Evolutionary conservation across 495 filamentous ascomycete species (phyloP).

Genomic region (Aspergillus panamensis): DNA sequence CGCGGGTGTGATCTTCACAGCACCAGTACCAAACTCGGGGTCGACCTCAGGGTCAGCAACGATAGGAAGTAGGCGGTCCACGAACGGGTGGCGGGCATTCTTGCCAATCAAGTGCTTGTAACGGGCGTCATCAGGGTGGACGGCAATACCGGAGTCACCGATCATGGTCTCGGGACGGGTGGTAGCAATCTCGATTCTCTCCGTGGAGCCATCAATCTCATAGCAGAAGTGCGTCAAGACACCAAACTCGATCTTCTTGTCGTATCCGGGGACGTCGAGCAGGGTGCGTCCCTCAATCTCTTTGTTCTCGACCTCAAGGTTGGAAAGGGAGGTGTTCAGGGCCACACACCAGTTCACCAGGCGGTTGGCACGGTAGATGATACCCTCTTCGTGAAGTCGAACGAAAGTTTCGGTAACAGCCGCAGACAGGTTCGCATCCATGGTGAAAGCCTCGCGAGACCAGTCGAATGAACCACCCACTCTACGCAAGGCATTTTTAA

Average conservation of each 20-base stretch:
- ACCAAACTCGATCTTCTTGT: slow-evolving; percentile 70
- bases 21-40: slow-evolving; percentile 73
- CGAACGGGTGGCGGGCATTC: slow-evolving; percentile 66
- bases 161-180: slow-evolving; percentile 82
- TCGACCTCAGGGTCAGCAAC: slow-evolving; percentile 70
- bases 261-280: slow-evolving; percentile 62
- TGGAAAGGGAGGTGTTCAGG: slow-evolving; percentile 71
- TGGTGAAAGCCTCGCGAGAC: slow-evolving; percentile 69
- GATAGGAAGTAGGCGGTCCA: slow-evolving; percentile 63
- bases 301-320: slow-evolving; percentile 73
- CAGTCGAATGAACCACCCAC: slow-evolving; percentile 64
- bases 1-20: slow-evolving; percentile 75
- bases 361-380: slow-evolving; percentile 71
- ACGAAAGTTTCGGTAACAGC: slow-evolving; percentile 73
- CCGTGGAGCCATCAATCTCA: slow-evolving; percentile 58
- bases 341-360: slow-evolving; percentile 76
- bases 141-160: slow-evolving; percentile 72
- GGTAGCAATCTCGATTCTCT: slow-evolving; percentile 72
- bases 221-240: slow-evolving; percentile 69
- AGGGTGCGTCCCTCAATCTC: slow-evolving; percentile 65
- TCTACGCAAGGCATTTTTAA: slow-evolving; percentile 54
- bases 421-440: slow-evolving; percentile 61
- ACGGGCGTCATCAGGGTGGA: slow-evolving; percentile 67
- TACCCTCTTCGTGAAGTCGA: slow-evolving; percentile 67
- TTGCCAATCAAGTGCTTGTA: slow-evolving; percentile 66